Conservation (phyloP, 352 stramenopile genomes). For the Globisporangium nunn region DNA sequence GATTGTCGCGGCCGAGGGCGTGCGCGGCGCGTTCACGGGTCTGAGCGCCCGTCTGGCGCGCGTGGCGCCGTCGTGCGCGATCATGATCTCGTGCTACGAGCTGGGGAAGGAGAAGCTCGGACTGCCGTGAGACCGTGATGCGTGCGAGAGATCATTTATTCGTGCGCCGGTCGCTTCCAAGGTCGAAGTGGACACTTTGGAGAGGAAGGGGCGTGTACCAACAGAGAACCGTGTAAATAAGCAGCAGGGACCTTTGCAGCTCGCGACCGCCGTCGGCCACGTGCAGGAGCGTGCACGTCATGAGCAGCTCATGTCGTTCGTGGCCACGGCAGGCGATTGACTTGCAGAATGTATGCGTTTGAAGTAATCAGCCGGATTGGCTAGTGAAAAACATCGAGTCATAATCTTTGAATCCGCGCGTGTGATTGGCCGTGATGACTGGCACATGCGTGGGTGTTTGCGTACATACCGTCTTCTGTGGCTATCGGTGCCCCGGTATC, state of each 20-base stretch:
- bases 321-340: not conserved
- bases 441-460: not conserved
- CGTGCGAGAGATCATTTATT: not conserved
- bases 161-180: too few species aligned
- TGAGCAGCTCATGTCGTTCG: too few species aligned
- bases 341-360: not conserved
- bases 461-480: not conserved
- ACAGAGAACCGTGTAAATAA: not conserved
- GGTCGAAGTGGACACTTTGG: not conserved
- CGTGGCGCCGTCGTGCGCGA: conserved; percentile 74
- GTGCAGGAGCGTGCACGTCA: too few species aligned
- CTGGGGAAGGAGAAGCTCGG: conserved; percentile 69
- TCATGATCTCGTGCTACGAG: conserved; percentile 86
- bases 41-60: conserved; percentile 56
- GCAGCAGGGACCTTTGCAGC: not conserved
- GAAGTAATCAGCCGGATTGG: not conserved
- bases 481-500: not conserved
- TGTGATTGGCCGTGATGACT: not conserved
- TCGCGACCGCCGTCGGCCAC: too few species aligned
- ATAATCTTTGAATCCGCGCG: not conserved
- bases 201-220: not conserved
- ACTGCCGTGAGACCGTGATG: conserved; percentile 20
- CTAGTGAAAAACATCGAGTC: not conserved
- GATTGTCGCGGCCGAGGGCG: conserved; percentile 40
- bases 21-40: conserved; percentile 52